These are phyloP conservation scores for Blastobotrys serpentis DNA, from an alignment of 1,139 yeast genomes.

Conservation along the genomic window DNA sequence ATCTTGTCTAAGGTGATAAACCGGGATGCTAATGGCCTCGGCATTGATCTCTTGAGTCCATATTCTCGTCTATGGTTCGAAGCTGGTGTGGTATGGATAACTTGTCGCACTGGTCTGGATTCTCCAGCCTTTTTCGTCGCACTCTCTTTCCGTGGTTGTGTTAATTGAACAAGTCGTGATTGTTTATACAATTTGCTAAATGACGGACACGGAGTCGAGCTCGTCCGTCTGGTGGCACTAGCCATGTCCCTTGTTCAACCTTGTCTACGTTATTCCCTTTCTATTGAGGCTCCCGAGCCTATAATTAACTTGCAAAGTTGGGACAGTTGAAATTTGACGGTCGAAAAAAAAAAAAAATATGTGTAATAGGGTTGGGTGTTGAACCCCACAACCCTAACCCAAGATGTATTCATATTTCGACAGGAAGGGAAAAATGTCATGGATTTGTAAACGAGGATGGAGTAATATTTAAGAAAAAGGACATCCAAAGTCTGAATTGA, in stretches of 20 bases:
- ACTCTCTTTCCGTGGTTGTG: slow-evolving; percentile 2
- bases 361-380: background rate
- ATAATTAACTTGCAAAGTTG: background rate
- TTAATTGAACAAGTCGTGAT: slow-evolving; percentile 17
- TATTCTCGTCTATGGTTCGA: slow-evolving; percentile 51
- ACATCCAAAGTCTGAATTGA: no score
- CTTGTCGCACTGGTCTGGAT: slow-evolving; percentile 35
- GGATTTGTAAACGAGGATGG: background rate
- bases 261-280: background rate
- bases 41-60: slow-evolving; percentile 54
- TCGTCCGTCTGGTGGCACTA: slow-evolving; percentile 12
- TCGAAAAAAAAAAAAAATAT: background rate
- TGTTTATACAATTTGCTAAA: slow-evolving; percentile 11
- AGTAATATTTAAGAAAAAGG: no score
- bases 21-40: slow-evolving; percentile 44
- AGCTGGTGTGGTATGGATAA: slow-evolving; percentile 51
- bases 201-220: slow-evolving; percentile 8
- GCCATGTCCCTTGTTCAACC: slow-evolving; percentile 3
- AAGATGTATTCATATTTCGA: background rate
- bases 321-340: background rate
- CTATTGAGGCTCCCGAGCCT: background rate
- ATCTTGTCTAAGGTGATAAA: slow-evolving; percentile 47
- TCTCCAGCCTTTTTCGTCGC: background rate
- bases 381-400: slow-evolving; percentile 8
- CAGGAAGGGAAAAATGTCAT: background rate